Conservation (phyloP, 148 eudicot genomes). For the Spergularia bocconei region DNA sequence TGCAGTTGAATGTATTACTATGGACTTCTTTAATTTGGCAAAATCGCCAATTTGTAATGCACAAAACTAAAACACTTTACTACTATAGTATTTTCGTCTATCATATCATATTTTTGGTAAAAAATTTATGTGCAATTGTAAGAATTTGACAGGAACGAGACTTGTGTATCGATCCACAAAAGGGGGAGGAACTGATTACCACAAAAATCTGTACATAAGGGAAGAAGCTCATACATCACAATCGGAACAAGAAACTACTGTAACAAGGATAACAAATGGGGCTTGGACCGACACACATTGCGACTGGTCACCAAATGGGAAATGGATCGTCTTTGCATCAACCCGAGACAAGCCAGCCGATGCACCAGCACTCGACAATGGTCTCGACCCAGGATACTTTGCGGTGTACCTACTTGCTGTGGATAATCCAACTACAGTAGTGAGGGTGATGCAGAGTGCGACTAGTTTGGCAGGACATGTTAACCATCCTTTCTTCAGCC, state of each 20-base stretch:
- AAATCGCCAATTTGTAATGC: too few relatives aligned
- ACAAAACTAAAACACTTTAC: neutral
- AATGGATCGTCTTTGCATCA: conserved; percentile 27
- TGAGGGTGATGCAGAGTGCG: conserved; percentile 12
- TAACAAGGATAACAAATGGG: conserved; percentile 16
- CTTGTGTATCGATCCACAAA: conserved; percentile 19
- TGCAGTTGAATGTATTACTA: too few relatives aligned
- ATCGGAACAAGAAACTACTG: neutral
- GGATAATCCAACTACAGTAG: neutral
- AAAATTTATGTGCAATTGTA: neutral
- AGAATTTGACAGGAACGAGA: conserved; percentile 13
- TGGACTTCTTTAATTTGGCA: too few relatives aligned
- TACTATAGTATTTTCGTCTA: too few relatives aligned
- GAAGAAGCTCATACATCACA: neutral
- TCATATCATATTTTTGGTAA: too few relatives aligned
- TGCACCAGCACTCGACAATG: neutral
- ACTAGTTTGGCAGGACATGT: conserved; percentile 5
- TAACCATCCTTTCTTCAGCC: conserved; percentile 18
- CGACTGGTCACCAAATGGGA: conserved; percentile 13
- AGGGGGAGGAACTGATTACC: neutral
- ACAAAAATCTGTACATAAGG: conserved; percentile 25
- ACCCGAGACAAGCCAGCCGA: conserved; percentile 6
- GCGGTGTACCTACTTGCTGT: conserved; percentile 9
- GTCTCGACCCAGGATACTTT: conserved; percentile 23
- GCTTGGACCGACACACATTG: conserved; percentile 22